These are phyloP conservation scores for Phyllachora maydis DNA, from an alignment of 2,329 filamentous ascomycete species.

Conservation along the genomic window DNA sequence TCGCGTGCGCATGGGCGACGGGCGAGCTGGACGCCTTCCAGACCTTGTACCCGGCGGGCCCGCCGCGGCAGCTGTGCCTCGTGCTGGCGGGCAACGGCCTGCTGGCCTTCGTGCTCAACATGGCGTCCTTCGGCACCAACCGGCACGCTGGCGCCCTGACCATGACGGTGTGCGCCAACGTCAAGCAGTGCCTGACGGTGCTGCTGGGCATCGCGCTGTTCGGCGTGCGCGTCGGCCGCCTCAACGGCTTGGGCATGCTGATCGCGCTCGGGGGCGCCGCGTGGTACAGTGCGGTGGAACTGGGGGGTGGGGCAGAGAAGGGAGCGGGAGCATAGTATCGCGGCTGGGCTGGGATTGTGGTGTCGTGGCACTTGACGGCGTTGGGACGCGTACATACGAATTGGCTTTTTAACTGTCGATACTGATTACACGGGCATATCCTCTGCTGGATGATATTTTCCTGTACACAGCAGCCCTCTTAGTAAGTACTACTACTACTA, in stretches of 20 bases:
- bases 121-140: constrained; percentile 35
- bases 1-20: constrained; percentile 26
- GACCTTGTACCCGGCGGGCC: constrained; percentile 13
- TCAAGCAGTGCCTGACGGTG: constrained; percentile 36
- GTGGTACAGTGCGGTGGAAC: constrained; percentile 35
- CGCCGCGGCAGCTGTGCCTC: constrained; percentile 12
- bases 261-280: constrained; percentile 32
- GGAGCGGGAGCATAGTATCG: too few species aligned
- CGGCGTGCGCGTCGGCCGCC: constrained; percentile 23
- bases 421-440: too few species aligned
- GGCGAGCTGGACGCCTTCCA: constrained; percentile 27
- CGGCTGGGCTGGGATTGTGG: too few species aligned
- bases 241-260: constrained; percentile 33
- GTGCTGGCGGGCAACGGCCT: constrained; percentile 28
- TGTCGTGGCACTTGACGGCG: too few species aligned
- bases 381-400: too few species aligned
- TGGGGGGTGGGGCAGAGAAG: too few species aligned
- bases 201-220: constrained; percentile 31
- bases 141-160: constrained; percentile 34
- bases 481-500: too few species aligned
- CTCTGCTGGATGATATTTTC: too few species aligned
- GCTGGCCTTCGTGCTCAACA: constrained; percentile 32
- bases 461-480: too few species aligned
- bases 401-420: too few species aligned
- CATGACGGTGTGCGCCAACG: constrained; percentile 37